Base-by-base conservation (phyloP, 169 alveolate genomes). In the Plasmodium billcollinsi region DNA sequence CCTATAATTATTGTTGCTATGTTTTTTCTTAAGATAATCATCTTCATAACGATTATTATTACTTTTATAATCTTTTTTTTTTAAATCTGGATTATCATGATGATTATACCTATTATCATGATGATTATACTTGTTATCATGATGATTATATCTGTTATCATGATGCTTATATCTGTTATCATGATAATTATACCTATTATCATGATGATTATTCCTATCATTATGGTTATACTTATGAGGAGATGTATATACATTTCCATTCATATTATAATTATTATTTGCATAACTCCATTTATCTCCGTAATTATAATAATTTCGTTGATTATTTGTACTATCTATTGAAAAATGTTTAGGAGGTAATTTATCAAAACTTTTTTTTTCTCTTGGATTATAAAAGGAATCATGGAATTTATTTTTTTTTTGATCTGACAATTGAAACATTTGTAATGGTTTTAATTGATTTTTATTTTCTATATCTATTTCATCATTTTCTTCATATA, bases 401-500 rank as follows among this genome's bases (percentile, higher is more conserved):
- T 76, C 75, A 56, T 65, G 50, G 7, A 6, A 15, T 69, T 39
- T 39, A n/a, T 29, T 71, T 69, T 58, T 56, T 15, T 33, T 50
- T n/a, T 66, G 18, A 12, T 74, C 89, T 14, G 47, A 12, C 24
- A 54, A 21, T 21, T 67, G 73, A n/a, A 24, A 47, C 29, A 12
- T 65, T 58, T 66, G 59, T 14, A 49, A 65, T 14, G 24, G 50
- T 43, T 66, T 65, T 52, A 21, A 29, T 50, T 63, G 20, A 50
- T 29, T 20, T 52, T 63, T 8, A 52, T 58, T 39, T 24, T 24
- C 43, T 11, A 12, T 47, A 15, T 8, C 49, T 11, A 29, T 39
- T 45, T 15, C 83, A 39, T 49, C 47, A 21, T 73, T 83, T 24
- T 70, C 91, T 33, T 83, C 80, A 49, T 29, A 43, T 7, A 70